Evolutionary conservation across 2,329 filamentous ascomycete genomes (phyloP).

Genomic region (Calonectria pauciramosa): DNA sequence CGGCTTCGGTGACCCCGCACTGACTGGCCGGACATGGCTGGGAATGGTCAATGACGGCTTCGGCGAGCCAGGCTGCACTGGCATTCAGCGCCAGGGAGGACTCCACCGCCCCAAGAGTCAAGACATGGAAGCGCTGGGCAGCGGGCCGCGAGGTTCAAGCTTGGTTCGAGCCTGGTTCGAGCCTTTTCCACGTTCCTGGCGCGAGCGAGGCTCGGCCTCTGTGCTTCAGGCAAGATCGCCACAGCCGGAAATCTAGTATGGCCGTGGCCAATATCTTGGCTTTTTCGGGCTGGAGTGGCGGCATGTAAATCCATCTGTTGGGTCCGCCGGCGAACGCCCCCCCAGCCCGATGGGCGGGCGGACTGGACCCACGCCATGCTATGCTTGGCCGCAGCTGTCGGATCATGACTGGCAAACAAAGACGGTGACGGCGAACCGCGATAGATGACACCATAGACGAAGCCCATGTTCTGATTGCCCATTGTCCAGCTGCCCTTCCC

Average conservation of each 20-base stretch:
- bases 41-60: constrained; percentile 28
- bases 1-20: constrained; percentile 39
- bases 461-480: constrained; percentile 18
- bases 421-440: constrained; percentile 25
- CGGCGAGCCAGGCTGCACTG: constrained; percentile 33
- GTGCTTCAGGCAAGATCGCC: constrained; percentile 34
- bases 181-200: constrained; percentile 36
- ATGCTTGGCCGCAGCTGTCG: constrained; percentile 20
- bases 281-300: constrained; percentile 41
- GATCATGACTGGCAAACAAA: constrained; percentile 23
- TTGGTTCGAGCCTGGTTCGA: constrained; percentile 1
- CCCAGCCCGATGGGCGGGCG: constrained; percentile 30
- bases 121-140: constrained; percentile 13
- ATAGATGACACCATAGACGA: constrained; percentile 18
- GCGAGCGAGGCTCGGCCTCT: constrained; percentile 16
- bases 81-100: constrained; percentile 13
- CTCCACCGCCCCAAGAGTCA: constrained; percentile 12
- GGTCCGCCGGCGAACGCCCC: constrained; percentile 26
- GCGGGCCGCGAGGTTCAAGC: not conserved
- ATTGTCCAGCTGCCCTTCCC: constrained; percentile 2
- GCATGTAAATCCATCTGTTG: constrained; percentile 15
- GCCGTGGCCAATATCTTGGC: constrained; percentile 4
- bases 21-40: constrained; percentile 11
- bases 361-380: constrained; percentile 3
- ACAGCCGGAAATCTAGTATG: not conserved